Evolutionary conservation across 345 rosid species (phyloP), one percentile per base, ranked within the genome.

Genomic region (Kernera saxatilis): DNA sequence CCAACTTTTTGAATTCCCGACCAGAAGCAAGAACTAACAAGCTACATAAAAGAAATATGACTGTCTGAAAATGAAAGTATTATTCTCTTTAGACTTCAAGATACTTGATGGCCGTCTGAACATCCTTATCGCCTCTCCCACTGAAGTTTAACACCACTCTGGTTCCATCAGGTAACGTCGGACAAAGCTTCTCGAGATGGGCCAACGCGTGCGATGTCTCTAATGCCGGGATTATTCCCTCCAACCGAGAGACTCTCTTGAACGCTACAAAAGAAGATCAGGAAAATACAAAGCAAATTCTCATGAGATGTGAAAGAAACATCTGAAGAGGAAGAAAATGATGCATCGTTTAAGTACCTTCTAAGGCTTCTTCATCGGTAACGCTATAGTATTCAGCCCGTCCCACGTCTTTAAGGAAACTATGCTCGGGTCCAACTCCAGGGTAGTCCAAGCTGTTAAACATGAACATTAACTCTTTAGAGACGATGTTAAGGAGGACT

Each of bases 351-450:
- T 12, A 43, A 17, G 30, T 82, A 93, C 98, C 98, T 80, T 91
- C 89, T 71, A 93, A 71, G 29, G 98, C 98, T 78, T 91, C 97
- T 45, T 81, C 91, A 85, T 93, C 98, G 1, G 97, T 93, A 51
- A 89, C 84, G 27, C 85, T 78, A 8, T 86, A 73, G 80, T 93
- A 93, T 63, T 91, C 96, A 35, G 96, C 96, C 17, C 97, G 86
- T 13, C 91, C 93, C 58, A 41, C 70, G 55, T 93, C 98, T 79
- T 93, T 93, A 78, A 93, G 78, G 73, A 91, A 93, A 79, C 97
- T 89, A 63, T 93, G 98, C 84, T 93, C 98, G 3, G 98, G 98
- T 80, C 98, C 98, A 60, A 93, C 98, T 81, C 97, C 97, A 67
- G 98, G 98, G 79, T 91, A 93, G 78, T 91, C 98, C 96, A 91